Percentiles rank a stretch among this genome's conserved stretches.
Evolutionary conservation across 495 filamentous ascomycete genomes (phyloP).

Genomic region (Sordaria brevicollis): DNA sequence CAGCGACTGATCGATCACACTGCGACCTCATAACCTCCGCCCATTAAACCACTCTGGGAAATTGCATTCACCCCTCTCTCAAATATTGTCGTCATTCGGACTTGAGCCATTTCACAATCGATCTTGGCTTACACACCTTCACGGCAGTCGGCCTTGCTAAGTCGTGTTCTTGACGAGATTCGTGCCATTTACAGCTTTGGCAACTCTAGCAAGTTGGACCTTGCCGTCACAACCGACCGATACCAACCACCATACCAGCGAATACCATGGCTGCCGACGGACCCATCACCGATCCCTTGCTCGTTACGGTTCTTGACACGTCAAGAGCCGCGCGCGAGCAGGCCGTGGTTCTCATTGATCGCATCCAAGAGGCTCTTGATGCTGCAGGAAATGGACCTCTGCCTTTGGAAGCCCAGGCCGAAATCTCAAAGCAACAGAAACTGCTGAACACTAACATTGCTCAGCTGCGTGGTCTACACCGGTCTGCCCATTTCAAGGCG

Average conservation of each 20-base stretch:
- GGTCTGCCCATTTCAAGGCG: slow-evolving; percentile 66
- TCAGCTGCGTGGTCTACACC: slow-evolving; percentile 72
- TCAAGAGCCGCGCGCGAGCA: slow-evolving; percentile 61
- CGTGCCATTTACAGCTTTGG: neutral
- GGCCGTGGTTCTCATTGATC: slow-evolving; percentile 55
- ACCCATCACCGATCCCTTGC: slow-evolving; percentile 59
- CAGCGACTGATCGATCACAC: neutral
- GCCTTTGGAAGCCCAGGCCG: slow-evolving; percentile 43
- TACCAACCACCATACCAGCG: neutral
- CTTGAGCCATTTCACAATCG: neutral
- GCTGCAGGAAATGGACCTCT: slow-evolving; percentile 21
- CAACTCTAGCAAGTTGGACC: neutral
- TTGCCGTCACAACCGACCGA: neutral
- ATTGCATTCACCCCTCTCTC: neutral
- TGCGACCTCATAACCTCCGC: neutral
- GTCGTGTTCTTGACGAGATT: neutral
- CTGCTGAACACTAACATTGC: slow-evolving; percentile 67
- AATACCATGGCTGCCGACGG: slow-evolving; percentile 37
- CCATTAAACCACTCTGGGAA: neutral
- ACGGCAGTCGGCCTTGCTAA: neutral
- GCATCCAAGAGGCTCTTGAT: slow-evolving; percentile 38
- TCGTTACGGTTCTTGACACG: slow-evolving; percentile 60
- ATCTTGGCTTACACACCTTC: neutral
- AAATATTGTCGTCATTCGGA: neutral
- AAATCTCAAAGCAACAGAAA: slow-evolving; percentile 69